Evolutionary conservation across 2,329 filamentous ascomycete species (phyloP).

Genomic region (Pezicula radicicola): DNA sequence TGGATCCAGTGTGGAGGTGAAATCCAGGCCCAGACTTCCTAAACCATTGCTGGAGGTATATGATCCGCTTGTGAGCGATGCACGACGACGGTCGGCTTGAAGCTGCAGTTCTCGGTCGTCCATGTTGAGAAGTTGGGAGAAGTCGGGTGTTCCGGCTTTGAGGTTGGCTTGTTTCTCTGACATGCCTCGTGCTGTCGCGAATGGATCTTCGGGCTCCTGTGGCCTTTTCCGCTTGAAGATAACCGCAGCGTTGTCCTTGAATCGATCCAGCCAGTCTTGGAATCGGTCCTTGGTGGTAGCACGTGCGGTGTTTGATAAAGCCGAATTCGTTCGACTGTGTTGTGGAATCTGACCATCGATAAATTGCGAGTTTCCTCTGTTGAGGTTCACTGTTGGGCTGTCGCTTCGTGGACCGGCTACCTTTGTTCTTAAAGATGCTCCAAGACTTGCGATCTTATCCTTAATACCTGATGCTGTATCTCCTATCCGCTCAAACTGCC

Average conservation of each 20-base stretch:
- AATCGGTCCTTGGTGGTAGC: conserved; percentile 31
- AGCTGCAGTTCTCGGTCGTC: conserved; percentile 23
- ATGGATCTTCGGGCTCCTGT: conserved; percentile 35
- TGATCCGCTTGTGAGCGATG: conserved; percentile 10
- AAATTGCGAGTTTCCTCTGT: conserved; percentile 53
- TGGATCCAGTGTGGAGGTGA: conserved; percentile 13
- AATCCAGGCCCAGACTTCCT: conserved; percentile 23
- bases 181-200: conserved; percentile 25
- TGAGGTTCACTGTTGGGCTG: conserved; percentile 43
- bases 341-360: conserved; percentile 28
- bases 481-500: conserved; percentile 12
- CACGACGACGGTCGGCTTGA: conserved; percentile 18
- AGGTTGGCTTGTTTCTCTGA: conserved; percentile 20
- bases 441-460: conserved; percentile 17
- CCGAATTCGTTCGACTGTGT: conserved; percentile 38
- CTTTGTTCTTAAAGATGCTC: conserved; percentile 23
- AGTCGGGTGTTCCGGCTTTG: conserved; percentile 14
- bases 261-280: conserved; percentile 42
- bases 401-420: conserved; percentile 25
- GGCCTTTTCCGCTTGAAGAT: conserved; percentile 30
- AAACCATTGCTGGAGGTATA: conserved; percentile 12
- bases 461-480: conserved; percentile 14
- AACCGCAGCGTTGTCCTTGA: conserved; percentile 38
- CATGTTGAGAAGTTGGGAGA: conserved; percentile 24
- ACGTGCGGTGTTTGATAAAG: conserved; percentile 12